phyloP scores from a whole-genome alignment of 148 eudicot species.

The Heliamphora exappendiculata region DNA sequence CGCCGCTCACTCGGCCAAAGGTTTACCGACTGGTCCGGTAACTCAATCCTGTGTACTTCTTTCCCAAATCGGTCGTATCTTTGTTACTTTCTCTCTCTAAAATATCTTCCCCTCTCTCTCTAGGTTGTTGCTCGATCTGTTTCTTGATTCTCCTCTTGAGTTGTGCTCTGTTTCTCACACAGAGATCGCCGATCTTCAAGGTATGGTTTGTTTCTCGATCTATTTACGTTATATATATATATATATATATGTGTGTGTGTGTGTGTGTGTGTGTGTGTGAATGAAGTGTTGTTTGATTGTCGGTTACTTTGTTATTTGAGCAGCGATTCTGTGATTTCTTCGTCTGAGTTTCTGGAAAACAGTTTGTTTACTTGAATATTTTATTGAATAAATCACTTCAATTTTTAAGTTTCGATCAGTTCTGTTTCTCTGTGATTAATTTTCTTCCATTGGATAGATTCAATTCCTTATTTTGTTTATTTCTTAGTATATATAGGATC shows the following conservation, averaged over 20 bases:
- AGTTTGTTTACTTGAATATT: neutral
- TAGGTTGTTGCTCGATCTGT: neutral
- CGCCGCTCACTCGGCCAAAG: too few relatives aligned
- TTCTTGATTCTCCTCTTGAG: neutral
- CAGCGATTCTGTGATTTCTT: neutral
- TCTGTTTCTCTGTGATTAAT: neutral
- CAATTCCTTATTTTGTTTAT: neutral
- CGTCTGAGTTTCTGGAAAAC: neutral
- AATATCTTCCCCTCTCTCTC: constrained; percentile 11
- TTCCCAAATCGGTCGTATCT: neutral
- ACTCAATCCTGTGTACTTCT: neutral
- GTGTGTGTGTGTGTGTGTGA: too few relatives aligned
- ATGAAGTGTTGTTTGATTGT: neutral
- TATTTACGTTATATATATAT: neutral
- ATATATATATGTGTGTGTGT: neutral
- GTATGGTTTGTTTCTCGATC: constrained; percentile 1
- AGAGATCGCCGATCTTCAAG: constrained; percentile 14
- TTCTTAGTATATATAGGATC: neutral
- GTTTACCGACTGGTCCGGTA: constrained; percentile 10
- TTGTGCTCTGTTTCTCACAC: neutral
- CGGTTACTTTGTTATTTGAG: neutral
- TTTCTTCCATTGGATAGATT: neutral
- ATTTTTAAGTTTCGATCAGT: neutral
- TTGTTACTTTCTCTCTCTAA: too few relatives aligned
- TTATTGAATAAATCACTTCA: neutral